A percentile compares a stretch with the other conserved stretches of the same genome.
Evolutionary conservation across 495 filamentous ascomycete genomes (phyloP).

Genomic region (Friedmanniomyces simplex): DNA sequence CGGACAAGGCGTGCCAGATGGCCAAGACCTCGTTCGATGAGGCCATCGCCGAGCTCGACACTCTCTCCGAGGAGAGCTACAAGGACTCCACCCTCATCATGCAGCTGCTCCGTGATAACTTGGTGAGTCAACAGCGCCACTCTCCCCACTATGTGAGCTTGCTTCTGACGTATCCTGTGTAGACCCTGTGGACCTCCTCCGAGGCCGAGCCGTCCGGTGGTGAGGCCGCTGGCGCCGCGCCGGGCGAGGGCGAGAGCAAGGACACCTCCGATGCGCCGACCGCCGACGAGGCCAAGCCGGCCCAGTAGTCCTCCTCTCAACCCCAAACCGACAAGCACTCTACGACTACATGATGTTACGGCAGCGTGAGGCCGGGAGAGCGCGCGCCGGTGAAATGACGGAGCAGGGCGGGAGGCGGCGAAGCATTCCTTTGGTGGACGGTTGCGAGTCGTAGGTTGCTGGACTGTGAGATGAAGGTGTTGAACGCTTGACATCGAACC

Average conservation of each 20-base stretch:
- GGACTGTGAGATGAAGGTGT: neutral
- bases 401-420: neutral
- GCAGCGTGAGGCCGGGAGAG: neutral
- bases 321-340: neutral
- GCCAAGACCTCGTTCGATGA: constrained; percentile 99
- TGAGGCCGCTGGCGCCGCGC: constrained; percentile 41
- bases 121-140: constrained; percentile 52
- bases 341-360: constrained; percentile 10
- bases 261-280: constrained; percentile 44
- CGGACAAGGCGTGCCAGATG: constrained; percentile 95
- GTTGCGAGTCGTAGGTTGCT: neutral
- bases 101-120: constrained; percentile 97
- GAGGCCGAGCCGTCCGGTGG: constrained; percentile 72
- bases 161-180: constrained; percentile 2
- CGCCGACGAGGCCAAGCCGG: constrained; percentile 16
- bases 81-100: constrained; percentile 99
- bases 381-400: neutral
- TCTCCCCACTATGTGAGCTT: neutral
- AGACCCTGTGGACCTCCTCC: constrained; percentile 99
- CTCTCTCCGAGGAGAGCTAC: constrained; percentile 98
- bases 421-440: constrained; percentile 10
- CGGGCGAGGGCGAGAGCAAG: constrained; percentile 40
- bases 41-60: constrained; percentile 95
- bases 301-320: neutral
- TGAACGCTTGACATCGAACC: neutral